phyloP scores from a whole-genome alignment of 495 filamentous ascomycete genomes.

The Xylona heveae region DNA sequence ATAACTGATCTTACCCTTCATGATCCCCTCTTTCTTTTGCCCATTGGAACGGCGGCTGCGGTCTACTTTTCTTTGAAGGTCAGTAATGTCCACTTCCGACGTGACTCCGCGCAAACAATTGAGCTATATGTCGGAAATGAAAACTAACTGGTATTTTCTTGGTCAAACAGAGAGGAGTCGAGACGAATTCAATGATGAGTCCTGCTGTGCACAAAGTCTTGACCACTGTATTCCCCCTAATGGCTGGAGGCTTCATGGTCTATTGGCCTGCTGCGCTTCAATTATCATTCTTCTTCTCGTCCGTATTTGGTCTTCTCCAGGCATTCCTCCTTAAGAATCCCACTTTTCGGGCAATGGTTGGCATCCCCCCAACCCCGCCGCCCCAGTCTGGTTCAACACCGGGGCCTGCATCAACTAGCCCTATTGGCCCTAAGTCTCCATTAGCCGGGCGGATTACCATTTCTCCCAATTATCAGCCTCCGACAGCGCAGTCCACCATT shows the following conservation, averaged over 20 bases:
- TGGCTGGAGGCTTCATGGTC: constrained; percentile 38
- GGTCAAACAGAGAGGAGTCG: constrained; percentile 28
- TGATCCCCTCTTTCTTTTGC: constrained; percentile 64
- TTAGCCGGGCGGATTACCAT: no score
- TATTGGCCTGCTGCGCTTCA: constrained; percentile 48
- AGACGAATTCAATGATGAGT: constrained; percentile 15
- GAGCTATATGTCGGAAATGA: constrained; percentile 3
- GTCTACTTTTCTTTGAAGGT: constrained; percentile 37
- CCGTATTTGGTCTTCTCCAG: constrained; percentile 34
- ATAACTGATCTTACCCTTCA: constrained; percentile 53
- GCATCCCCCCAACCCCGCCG: constrained; percentile 26
- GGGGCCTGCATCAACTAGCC: neutral
- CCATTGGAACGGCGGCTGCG: constrained; percentile 24
- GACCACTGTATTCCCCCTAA: constrained; percentile 31
- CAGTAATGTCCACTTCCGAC: constrained; percentile 12
- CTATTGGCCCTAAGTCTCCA: no score
- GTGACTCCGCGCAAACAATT: constrained; percentile 3
- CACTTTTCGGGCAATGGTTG: constrained; percentile 24
- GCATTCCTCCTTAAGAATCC: constrained; percentile 26
- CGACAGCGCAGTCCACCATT: neutral
- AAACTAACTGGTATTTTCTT: constrained; percentile 1
- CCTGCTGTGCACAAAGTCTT: constrained; percentile 28
- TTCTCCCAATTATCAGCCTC: no score
- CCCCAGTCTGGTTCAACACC: neutral
- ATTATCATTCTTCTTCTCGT: constrained; percentile 43